Evolutionary conservation across 2,329 filamentous ascomycete genomes (phyloP), one percentile per base, ranked within the genome.

Genomic region (Xylariaceae sp.): DNA sequence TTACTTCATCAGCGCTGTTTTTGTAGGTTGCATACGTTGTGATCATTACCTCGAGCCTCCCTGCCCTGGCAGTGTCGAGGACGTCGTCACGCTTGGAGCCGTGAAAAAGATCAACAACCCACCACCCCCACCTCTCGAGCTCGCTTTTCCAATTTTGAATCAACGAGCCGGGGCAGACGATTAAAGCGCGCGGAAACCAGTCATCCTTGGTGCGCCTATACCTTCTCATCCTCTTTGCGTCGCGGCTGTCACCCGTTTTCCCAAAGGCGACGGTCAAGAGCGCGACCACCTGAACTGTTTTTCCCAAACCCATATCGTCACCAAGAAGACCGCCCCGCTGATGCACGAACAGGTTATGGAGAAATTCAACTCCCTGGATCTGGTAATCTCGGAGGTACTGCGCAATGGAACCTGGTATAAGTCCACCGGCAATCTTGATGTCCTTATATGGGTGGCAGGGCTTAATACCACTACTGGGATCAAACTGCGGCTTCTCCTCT

Each of bases 251-350:
- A 1, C 87, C 93, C 1, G 89, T 95, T 74, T 99, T 99, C 6
- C 94, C 94, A 69, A 96, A 99, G 0, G 92, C 92, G 1, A 86
- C 91, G 0, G 91, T 90, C 18, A 99, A 77, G 61, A 99, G 97
- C 0, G 92, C 89, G 52, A 92, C 94, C 21, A 99, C 91, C 71
- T 99, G 94, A 2, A 99, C 91, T 0, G 94, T 99, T 73, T 99
- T 99, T 0, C 94, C 94, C 26, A 99, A 73, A 16, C 94, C 94
- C 94, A 99, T 99, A 66, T 99, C 94, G 67, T 99, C 94, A 3
- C 93, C 92, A 0, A 99, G 79, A 18, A 99, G 89, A 1, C 89
- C 91, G 1, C 94, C 94, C 63, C 87, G 88, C 67, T 99, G 94
- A 61, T 91, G 93, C 3, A 97, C 88, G 67, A 97, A 97, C 18